phyloP scores from a whole-genome alignment of 2,329 filamentous ascomycete species.

The Fusarium nurragi region DNA sequence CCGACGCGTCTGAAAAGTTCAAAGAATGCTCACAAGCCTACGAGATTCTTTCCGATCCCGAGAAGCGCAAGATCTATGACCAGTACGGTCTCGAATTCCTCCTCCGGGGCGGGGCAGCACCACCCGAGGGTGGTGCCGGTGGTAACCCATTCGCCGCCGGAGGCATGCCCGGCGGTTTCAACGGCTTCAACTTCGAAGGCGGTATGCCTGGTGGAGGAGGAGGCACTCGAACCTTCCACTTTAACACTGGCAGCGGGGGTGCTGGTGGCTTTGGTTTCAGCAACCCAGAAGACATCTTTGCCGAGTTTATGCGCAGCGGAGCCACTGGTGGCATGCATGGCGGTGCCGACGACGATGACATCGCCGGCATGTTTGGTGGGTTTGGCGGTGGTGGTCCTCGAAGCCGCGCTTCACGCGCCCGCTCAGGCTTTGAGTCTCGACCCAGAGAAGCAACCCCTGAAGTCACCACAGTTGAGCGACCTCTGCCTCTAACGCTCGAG shows the following conservation, averaged over 20 bases:
- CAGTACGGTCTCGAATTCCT: conserved; percentile 94
- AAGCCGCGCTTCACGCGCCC: conserved; percentile 55
- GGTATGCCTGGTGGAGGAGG: conserved; percentile 53
- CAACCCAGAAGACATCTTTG: conserved; percentile 84
- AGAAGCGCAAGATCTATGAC: conserved; percentile 96
- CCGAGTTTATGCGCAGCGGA: conserved; percentile 76
- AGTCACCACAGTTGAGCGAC: conserved; percentile 88
- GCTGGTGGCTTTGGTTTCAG: conserved; percentile 81
- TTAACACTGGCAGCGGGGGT: conserved; percentile 64
- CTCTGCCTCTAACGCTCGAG: conserved; percentile 82
- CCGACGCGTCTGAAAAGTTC: conserved; percentile 88
- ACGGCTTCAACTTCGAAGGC: conserved; percentile 62
- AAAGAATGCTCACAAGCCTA: conserved; percentile 98
- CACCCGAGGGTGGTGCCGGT: conserved; percentile 67
- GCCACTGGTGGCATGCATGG: conserved; percentile 53
- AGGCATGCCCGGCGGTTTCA: conserved; percentile 64
- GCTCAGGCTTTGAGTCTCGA: conserved; percentile 50
- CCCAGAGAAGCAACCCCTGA: conserved; percentile 70
- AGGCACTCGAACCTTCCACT: conserved; percentile 69
- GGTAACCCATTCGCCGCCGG: conserved; percentile 68
- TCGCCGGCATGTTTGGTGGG: conserved; percentile 65
- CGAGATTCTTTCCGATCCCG: conserved; percentile 95
- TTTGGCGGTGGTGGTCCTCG: conserved; percentile 54
- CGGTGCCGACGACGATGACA: conserved; percentile 57
- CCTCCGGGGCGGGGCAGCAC: conserved; percentile 77